Evolutionary conservation across 768 basidiomycete species (phyloP).

Genomic region (Fistulinella prunicolor): DNA sequence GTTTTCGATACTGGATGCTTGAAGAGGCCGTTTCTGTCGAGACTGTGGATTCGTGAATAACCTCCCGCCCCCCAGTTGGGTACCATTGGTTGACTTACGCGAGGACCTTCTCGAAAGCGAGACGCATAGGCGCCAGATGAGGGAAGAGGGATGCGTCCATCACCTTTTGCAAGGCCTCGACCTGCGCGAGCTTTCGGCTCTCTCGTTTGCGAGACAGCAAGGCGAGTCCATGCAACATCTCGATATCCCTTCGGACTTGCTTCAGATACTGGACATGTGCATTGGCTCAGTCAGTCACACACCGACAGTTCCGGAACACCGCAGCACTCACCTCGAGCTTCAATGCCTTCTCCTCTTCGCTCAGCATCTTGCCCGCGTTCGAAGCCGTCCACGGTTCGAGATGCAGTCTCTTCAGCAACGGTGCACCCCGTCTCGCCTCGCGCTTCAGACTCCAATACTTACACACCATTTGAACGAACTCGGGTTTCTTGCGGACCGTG

Average conservation of each 20-base stretch:
- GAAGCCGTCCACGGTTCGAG: slow-evolving; percentile 96
- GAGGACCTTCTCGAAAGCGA: slow-evolving; percentile 67
- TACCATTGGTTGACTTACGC: slow-evolving; percentile 44
- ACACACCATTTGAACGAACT: slow-evolving; percentile 76
- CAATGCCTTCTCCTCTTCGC: slow-evolving; percentile 77
- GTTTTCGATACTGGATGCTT: slow-evolving; percentile 74
- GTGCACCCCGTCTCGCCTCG: slow-evolving; percentile 90
- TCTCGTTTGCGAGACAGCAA: slow-evolving; percentile 76
- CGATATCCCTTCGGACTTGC: slow-evolving; percentile 73
- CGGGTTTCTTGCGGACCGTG: slow-evolving; percentile 66
- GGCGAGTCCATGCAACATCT: slow-evolving; percentile 62
- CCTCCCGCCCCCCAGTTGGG: neutral
- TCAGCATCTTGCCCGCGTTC: slow-evolving; percentile 57
- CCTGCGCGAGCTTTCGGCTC: slow-evolving; percentile 69
- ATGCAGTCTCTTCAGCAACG: slow-evolving; percentile 88
- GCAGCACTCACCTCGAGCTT: slow-evolving; percentile 71
- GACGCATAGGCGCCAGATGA: slow-evolving; percentile 54
- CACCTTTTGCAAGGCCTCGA: slow-evolving; percentile 62
- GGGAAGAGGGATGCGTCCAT: slow-evolving; percentile 65
- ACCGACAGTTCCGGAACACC: slow-evolving; percentile 17
- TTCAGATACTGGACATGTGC: slow-evolving; percentile 45
- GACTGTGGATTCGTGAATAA: slow-evolving; percentile 39
- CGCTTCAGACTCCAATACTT: slow-evolving; percentile 98
- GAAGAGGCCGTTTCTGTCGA: slow-evolving; percentile 75
- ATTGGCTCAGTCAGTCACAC: slow-evolving; percentile 1